Evolutionary conservation across 176 grass and related monocot genomes (phyloP).

Genomic region (Triticum urartu): DNA sequence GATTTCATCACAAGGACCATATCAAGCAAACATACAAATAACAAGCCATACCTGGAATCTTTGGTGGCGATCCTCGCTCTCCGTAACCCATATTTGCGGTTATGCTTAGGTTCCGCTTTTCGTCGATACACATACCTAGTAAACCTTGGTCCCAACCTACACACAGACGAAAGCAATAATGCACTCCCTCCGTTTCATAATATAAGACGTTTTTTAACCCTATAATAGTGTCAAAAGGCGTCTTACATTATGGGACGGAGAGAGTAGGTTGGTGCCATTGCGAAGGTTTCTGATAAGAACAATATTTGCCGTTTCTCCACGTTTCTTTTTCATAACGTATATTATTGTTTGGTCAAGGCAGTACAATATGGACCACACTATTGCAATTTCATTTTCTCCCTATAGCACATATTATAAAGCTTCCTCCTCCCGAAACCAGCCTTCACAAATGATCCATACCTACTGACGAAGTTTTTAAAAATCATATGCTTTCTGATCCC

Average conservation of each 20-base stretch:
- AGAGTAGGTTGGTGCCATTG: conserved; percentile 6
- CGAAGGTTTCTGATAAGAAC: conserved; percentile 5
- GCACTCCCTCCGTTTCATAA: no score
- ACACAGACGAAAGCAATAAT: conserved; percentile 24
- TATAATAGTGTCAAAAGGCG: no score
- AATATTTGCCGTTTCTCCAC: background rate
- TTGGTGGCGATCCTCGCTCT: conserved; percentile 79
- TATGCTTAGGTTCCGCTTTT: conserved; percentile 92
- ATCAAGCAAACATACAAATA: conserved; percentile 40
- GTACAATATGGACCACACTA: background rate
- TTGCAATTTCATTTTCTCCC: no score
- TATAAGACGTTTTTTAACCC: no score
- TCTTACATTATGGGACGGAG: no score
- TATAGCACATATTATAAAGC: no score
- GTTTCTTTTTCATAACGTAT: conserved; percentile 6
- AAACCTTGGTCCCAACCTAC: conserved; percentile 94
- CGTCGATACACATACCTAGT: conserved; percentile 85
- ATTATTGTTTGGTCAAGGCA: background rate
- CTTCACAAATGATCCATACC: no score
- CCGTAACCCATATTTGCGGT: conserved; percentile 87
- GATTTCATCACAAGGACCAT: conserved; percentile 22
- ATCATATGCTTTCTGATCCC: no score
- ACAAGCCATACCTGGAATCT: conserved; percentile 67
- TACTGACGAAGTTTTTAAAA: no score
- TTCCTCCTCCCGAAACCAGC: no score